Evolutionary conservation across 257 asterid genomes (phyloP).

Genomic region (Solanum raphanifolium): DNA sequence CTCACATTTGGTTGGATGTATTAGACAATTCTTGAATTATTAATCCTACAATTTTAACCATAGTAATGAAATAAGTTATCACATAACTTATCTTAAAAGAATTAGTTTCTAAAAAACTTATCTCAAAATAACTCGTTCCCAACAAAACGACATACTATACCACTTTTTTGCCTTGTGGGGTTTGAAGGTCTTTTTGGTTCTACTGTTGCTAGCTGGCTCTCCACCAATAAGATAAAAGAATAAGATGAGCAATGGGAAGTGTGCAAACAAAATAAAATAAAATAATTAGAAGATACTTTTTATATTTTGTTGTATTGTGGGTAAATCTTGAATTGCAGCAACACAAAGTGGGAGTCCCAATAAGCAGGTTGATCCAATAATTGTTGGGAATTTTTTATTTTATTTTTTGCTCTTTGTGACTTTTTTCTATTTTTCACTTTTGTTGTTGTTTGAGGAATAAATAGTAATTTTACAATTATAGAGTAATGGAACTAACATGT

Average conservation of each 20-base stretch:
- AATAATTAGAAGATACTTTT: background rate
- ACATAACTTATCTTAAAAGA: background rate
- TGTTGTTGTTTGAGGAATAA: background rate
- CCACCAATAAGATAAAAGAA: background rate
- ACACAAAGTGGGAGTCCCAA: constrained; percentile 13
- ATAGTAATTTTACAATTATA: background rate
- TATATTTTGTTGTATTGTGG: background rate
- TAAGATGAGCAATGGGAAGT: background rate
- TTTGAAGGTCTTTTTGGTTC: background rate
- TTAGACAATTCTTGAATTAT: no score
- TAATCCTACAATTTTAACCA: no score
- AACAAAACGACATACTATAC: background rate
- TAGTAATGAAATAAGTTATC: no score
- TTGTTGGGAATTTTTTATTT: background rate
- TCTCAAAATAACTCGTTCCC: background rate
- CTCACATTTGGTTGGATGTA: accelerated
- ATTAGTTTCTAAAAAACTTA: no score
- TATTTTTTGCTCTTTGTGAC: background rate
- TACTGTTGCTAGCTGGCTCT: background rate
- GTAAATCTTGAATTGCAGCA: background rate
- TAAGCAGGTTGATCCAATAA: constrained; percentile 11
- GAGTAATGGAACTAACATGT: background rate
- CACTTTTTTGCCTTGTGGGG: background rate
- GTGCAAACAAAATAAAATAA: background rate
- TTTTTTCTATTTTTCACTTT: background rate